Base-by-base conservation (phyloP, 2,329 filamentous ascomycete genomes). In the Parafenestella ontariensis region DNA sequence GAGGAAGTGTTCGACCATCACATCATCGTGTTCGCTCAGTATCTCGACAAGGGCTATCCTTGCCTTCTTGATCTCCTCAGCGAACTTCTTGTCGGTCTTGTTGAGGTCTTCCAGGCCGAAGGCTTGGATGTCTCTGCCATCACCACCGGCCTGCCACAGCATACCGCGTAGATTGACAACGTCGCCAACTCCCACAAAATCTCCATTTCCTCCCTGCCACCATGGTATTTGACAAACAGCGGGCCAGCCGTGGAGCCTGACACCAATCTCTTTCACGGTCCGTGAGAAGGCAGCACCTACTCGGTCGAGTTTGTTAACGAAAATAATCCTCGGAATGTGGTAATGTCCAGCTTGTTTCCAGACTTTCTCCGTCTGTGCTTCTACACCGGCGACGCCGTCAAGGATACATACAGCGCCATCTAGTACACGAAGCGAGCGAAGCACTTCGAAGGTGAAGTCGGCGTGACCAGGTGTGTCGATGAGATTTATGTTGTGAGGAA, bases 401-500 rank as follows among this genome's bases (percentile, higher is more conserved):
- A 96, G 86, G 67, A 96, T 93, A 68, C 92, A 96, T n/a, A 96
- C 88, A 1, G 92, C 92, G 5, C 92, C 92, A 70, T 96, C 92
- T 0, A 96, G 83, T 29, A 96, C 89, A 18, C 92, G 88, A 6
- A 98, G 81, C 28, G 94, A 98, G 11, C 95, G 87, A 62, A 97
- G 85, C 2, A 98, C 95, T 74, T 99, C 95, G 69, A 98, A 98
- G 0, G 94, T 92, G 68, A 99, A 99, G 74, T 99, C 95, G 20
- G 96, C 93, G 71, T 99, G 95, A 1, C 95, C 95, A 2, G 95
- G 95, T 0, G 95, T 98, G 73, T 99, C 95, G 56, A 99, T 98
- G 18, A 75, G 65, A 47, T 75, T 75, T 49, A 72, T 62, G 31
- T 74, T 76, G 72, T 94, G 87, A 1, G 85, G 75, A 6, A 79